Conservation (phyloP, 257 asterid genomes). For the Hygrophila difformis region DNA sequence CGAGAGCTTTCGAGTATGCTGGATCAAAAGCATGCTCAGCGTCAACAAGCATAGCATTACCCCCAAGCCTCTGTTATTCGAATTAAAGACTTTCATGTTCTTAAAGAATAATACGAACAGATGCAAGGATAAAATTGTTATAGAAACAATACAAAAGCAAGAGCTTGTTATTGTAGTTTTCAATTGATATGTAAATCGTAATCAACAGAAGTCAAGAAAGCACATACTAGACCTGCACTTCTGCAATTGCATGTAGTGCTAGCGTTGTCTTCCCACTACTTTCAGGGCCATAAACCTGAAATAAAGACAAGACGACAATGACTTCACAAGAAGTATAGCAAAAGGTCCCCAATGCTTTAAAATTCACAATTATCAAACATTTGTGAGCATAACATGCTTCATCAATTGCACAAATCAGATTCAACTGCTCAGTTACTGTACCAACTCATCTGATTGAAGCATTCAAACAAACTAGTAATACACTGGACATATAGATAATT, state of each 20-base stretch:
- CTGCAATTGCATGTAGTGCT: constrained; percentile 99
- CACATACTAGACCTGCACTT: constrained; percentile 91
- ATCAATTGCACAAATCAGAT: not conserved
- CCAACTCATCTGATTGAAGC: constrained; percentile 2
- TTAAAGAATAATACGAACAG: constrained; percentile 6
- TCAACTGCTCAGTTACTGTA: constrained; percentile 2
- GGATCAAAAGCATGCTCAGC: constrained; percentile 99
- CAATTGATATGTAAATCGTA: constrained; percentile 9
- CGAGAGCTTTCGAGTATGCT: constrained; percentile 82
- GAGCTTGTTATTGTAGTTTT: constrained; percentile 7
- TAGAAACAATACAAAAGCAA: constrained; percentile 6
- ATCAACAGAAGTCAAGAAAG: constrained; percentile 22
- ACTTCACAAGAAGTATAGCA: too few relatives aligned
- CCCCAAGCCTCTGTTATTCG: constrained; percentile 78
- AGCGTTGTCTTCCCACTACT: constrained; percentile 98
- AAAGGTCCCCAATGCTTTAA: too few relatives aligned
- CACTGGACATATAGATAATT: too few relatives aligned
- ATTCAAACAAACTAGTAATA: too few relatives aligned
- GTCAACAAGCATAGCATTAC: constrained; percentile 99
- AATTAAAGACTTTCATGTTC: constrained; percentile 19
- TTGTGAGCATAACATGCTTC: not conserved
- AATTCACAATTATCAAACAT: not conserved
- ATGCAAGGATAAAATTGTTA: constrained; percentile 3
- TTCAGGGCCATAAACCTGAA: constrained; percentile 96
- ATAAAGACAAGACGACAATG: constrained; percentile 1